Conservation (phyloP, 495 filamentous ascomycete genomes). For the Daldinia bambusicola region DNA sequence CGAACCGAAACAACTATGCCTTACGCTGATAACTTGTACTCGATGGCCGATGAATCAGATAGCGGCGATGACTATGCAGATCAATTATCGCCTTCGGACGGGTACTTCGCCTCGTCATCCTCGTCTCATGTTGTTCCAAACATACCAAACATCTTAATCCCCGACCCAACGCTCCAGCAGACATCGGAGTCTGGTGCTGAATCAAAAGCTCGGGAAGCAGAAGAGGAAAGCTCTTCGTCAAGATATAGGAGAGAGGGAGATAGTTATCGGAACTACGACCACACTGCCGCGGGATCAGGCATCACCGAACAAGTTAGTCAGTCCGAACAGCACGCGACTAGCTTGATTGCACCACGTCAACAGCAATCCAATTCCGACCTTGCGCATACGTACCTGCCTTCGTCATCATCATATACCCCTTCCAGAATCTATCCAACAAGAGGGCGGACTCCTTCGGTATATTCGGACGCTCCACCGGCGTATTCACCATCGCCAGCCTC, state of each 20-base stretch:
- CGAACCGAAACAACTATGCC: slow-evolving; percentile 43
- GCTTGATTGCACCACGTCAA: slow-evolving; percentile 19
- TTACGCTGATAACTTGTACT: slow-evolving; percentile 60
- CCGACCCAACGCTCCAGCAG: slow-evolving; percentile 53
- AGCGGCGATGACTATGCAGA: slow-evolving; percentile 51
- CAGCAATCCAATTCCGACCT: slow-evolving; percentile 22
- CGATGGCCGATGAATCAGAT: slow-evolving; percentile 51
- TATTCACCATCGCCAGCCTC: slow-evolving; percentile 56
- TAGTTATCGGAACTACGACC: slow-evolving; percentile 12
- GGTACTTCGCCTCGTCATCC: slow-evolving; percentile 53
- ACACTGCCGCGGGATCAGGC: slow-evolving; percentile 34
- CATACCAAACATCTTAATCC: slow-evolving; percentile 56
- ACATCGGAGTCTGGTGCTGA: slow-evolving; percentile 44
- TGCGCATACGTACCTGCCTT: slow-evolving; percentile 42
- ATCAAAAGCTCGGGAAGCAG: slow-evolving; percentile 56
- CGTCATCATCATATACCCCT: slow-evolving; percentile 40
- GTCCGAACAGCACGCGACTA: slow-evolving; percentile 28
- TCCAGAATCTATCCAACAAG: slow-evolving; percentile 14
- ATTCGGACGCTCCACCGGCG: slow-evolving; percentile 58
- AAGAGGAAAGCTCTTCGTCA: slow-evolving; percentile 44
- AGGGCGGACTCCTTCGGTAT: slow-evolving; percentile 44
- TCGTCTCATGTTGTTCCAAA: slow-evolving; percentile 50
- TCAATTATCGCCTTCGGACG: slow-evolving; percentile 55
- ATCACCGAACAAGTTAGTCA: slow-evolving; percentile 26
- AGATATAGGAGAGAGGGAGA: slow-evolving; percentile 16